phyloP scores from a whole-genome alignment of 352 stramenopile species.

The Globisporangium apiculatum region DNA sequence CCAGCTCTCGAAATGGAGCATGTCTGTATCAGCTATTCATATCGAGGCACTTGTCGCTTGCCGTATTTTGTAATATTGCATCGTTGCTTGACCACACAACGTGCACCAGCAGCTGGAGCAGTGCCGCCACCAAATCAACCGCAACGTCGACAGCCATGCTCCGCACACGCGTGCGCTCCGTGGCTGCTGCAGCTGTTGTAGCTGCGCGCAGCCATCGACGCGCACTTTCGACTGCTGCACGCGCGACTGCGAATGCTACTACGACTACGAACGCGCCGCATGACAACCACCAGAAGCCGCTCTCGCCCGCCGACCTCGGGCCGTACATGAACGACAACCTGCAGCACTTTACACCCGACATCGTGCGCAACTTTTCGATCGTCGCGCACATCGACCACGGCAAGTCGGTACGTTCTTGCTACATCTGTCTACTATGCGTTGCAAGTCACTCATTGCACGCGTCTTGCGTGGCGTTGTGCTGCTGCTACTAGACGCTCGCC shows the following conservation, averaged over 20 bases:
- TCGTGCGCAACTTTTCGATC: conserved; percentile 89
- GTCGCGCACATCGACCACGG: conserved; percentile 90
- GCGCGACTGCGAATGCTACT: neutral
- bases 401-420: conserved; percentile 64
- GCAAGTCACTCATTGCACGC: too few relatives aligned
- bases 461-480: neutral
- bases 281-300: conserved; percentile 14
- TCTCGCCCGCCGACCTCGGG: conserved; percentile 49
- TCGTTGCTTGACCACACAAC: too few relatives aligned
- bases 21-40: too few relatives aligned
- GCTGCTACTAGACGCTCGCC: conserved; percentile 57
- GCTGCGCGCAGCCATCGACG: neutral
- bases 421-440: neutral
- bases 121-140: too few relatives aligned
- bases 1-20: too few relatives aligned
- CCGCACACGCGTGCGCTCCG: neutral
- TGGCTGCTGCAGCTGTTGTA: neutral
- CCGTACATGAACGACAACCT: conserved; percentile 56
- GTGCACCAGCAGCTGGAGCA: too few relatives aligned
- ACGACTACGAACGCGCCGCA: neutral
- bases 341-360: conserved; percentile 54
- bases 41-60: too few relatives aligned
- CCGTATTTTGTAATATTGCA: too few relatives aligned
- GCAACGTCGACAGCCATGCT: neutral
- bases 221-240: conserved; percentile 1